phyloP scores from a whole-genome alignment of 805 yeast genomes.

The Ogataea ganodermae region DNA sequence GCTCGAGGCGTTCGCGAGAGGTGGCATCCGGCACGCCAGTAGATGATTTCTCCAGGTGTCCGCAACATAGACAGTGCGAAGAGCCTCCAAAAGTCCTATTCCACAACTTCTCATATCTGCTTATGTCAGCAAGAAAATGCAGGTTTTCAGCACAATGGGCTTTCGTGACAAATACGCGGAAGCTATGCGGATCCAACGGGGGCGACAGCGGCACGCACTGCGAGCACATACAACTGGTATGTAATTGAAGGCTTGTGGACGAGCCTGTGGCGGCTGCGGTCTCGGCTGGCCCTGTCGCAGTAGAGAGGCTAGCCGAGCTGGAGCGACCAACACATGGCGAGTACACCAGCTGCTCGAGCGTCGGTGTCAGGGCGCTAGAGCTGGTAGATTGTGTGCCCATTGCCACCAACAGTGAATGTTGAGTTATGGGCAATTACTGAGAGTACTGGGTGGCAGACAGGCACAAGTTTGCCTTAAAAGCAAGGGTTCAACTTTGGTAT shows the following conservation, averaged over 20 bases:
- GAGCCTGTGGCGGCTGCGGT: too few species aligned
- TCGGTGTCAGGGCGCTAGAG: constrained; percentile 1
- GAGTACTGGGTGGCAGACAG: not conserved
- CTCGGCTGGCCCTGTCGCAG: too few species aligned
- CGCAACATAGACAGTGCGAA: not conserved
- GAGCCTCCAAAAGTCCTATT: constrained; percentile 8
- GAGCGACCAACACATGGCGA: not conserved
- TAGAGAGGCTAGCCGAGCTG: not conserved
- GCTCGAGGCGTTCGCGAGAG: not conserved
- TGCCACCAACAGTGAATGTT: not conserved
- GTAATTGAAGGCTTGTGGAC: too few species aligned
- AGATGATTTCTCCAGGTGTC: too few species aligned
- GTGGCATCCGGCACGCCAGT: not conserved
- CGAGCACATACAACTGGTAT: not conserved
- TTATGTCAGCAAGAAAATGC: constrained; percentile 22
- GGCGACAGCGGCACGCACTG: not conserved
- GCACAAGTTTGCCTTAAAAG: not conserved
- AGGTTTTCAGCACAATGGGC: constrained; percentile 28
- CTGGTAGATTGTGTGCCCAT: constrained; percentile 2
- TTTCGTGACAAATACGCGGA: constrained; percentile 14
- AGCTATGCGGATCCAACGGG: constrained; percentile 13
- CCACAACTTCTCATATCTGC: constrained; percentile 24
- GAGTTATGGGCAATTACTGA: not conserved
- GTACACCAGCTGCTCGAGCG: constrained; percentile 8
- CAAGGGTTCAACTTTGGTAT: not conserved